These are phyloP conservation scores for Aspergillus sp. DNA, from an alignment of 2,329 filamentous ascomycete species.

Conservation along the genomic window DNA sequence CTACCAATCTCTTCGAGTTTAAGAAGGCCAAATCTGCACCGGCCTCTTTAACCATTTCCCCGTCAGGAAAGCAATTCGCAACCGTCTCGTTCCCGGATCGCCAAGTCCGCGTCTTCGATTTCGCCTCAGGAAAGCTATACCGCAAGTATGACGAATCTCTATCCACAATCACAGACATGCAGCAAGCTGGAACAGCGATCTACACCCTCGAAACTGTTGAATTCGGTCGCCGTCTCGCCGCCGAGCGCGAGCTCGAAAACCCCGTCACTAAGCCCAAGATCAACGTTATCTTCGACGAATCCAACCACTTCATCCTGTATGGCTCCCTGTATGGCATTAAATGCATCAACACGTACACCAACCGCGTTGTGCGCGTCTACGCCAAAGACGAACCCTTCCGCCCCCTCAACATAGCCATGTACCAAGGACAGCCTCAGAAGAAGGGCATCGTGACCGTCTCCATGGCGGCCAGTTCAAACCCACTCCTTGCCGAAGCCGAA, in stretches of 20 bases:
- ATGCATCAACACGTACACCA: slow-evolving; percentile 93
- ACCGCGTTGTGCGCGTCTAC: slow-evolving; percentile 86
- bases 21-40: slow-evolving; percentile 91
- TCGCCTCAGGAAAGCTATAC: slow-evolving; percentile 80
- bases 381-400: slow-evolving; percentile 87
- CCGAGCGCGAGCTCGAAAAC: slow-evolving; percentile 82
- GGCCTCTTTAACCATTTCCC: slow-evolving; percentile 78
- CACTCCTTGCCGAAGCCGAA: slow-evolving; percentile 88
- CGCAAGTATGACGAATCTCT: slow-evolving; percentile 95
- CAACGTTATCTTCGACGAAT: slow-evolving; percentile 94
- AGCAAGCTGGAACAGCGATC: slow-evolving; percentile 82
- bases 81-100: slow-evolving; percentile 90
- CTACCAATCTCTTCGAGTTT: slow-evolving; percentile 93
- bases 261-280: slow-evolving; percentile 65
- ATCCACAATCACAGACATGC: slow-evolving; percentile 86
- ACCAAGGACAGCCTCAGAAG: slow-evolving; percentile 93
- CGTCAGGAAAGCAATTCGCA: slow-evolving; percentile 80
- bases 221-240: slow-evolving; percentile 81
- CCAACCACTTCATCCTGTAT: slow-evolving; percentile 90
- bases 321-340: slow-evolving; percentile 91
- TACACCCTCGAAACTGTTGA: slow-evolving; percentile 86
- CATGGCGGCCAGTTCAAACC: slow-evolving; percentile 95
- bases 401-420: slow-evolving; percentile 77
- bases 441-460: slow-evolving; percentile 91
- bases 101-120: slow-evolving; percentile 91